Conservation (phyloP, 2,329 filamentous ascomycete genomes). For the Trichoderma citrinoviride region DNA sequence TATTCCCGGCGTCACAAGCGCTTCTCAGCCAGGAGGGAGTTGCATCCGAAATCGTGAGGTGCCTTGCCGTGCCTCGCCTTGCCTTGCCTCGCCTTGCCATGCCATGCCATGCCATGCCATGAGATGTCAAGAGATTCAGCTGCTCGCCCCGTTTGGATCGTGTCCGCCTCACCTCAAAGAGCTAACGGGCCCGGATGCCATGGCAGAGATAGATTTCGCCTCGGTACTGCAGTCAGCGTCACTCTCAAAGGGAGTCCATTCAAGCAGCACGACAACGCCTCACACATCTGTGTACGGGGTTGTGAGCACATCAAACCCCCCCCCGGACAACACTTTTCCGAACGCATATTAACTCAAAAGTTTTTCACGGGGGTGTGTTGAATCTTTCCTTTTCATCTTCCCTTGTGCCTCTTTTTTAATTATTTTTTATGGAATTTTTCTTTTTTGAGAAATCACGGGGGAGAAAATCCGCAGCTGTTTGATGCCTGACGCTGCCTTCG, state of each 20-base stretch:
- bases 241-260: neutral
- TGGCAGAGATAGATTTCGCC: neutral
- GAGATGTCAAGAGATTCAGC: conserved; percentile 14
- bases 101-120: neutral
- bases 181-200: neutral
- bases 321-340: conserved; percentile 11
- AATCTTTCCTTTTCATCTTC: neutral
- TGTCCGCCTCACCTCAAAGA: neutral
- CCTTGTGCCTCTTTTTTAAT: neutral
- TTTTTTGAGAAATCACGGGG: neutral
- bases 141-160: conserved; percentile 5
- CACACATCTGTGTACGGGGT: conserved; percentile 1
- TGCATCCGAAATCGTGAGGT: conserved; percentile 14
- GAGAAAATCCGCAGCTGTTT: neutral
- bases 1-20: neutral
- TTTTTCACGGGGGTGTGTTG: neutral
- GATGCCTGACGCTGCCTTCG: conserved; percentile 5
- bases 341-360: neutral
- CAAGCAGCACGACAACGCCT: conserved; percentile 7
- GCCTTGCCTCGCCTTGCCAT: neutral
- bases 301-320: neutral
- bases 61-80: neutral
- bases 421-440: neutral
- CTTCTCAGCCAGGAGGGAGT: conserved; percentile 12
- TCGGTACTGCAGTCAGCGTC: neutral